Evolutionary conservation across 345 rosid species (phyloP), one percentile per base, ranked within the genome.

Genomic region (Cochlearia excelsa): DNA sequence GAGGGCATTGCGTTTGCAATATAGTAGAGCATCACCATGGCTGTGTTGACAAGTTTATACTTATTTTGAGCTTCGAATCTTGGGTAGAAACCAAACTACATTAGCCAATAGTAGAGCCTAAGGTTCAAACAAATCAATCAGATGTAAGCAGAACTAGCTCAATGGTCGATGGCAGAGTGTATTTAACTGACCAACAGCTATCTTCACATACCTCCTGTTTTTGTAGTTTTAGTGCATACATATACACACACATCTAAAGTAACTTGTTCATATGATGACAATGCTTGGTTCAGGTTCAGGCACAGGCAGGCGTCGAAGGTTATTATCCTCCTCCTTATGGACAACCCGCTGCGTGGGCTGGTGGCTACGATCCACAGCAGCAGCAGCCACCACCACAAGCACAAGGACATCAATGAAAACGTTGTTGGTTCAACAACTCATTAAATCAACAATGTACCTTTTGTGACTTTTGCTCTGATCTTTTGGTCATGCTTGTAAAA

Each of bases 291-390:
- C 37, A 37, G 68, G 61, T 72, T 61, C 79, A 85, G 90, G 78
- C 69, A 57, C 96, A 77, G 39, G 75, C 75, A 51, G 82, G 85
- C 44, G 72, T 74, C 54, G 96, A 79, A 77, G 82, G 70, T 69
- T 91, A 78, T 50, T 70, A 71, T 52, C 75, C 75, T 70, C 81
- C 87, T 56, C 95, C 83, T 30, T 91, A 80, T 67, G 98, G 86
- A 77, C 79, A 66, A 37, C 84, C 65, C 4, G 75, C 89, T 70
- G 78, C 74, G 51, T 68, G 90, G 62, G 79, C 87, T 82, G 87
- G 79, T 75, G 84, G 79, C 63, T 84, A 82, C 67, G 90, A 86
- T 69, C 70, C 72, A 68, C 88, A 79, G 56, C 81, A 82, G 62
- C 72, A 82, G 66, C 94, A 55, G 27, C 67, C 61, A 3, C 65